Evolutionary conservation across 805 yeast species (phyloP).

Genomic region (Kuraishia floccosa): DNA sequence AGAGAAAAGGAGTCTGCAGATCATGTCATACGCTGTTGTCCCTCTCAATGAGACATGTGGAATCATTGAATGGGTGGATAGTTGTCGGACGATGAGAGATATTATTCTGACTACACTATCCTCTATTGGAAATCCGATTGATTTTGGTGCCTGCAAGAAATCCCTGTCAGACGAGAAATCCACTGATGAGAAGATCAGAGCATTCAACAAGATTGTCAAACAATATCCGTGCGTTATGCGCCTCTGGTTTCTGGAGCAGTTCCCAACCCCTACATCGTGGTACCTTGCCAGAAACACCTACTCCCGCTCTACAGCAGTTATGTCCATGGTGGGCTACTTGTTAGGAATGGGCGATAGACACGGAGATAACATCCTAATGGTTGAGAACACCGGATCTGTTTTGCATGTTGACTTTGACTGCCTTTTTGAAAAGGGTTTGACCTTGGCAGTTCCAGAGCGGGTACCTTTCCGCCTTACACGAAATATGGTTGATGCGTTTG

Average conservation of each 20-base stretch:
- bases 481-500: slow-evolving; percentile 79
- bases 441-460: slow-evolving; percentile 71
- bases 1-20: slow-evolving; percentile 55
- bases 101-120: slow-evolving; percentile 27
- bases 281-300: slow-evolving; percentile 64
- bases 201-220: slow-evolving; percentile 20
- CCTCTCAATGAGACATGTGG: slow-evolving; percentile 85
- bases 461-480: slow-evolving; percentile 91
- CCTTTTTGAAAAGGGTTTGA: slow-evolving; percentile 77
- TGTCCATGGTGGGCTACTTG: slow-evolving; percentile 95
- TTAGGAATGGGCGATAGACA: slow-evolving; percentile 95
- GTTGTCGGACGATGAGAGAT: slow-evolving; percentile 60
- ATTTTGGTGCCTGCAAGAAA: slow-evolving; percentile 10
- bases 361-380: slow-evolving; percentile 78
- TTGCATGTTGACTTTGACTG: slow-evolving; percentile 97
- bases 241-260: slow-evolving; percentile 80
- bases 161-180: slow-evolving; percentile 13
- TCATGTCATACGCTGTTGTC: slow-evolving; percentile 78
- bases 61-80: slow-evolving; percentile 80
- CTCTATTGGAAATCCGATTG: slow-evolving; percentile 14
- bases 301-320: slow-evolving; percentile 79
- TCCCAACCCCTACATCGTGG: slow-evolving; percentile 88
- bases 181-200: slow-evolving; percentile 19
- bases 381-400: slow-evolving; percentile 64
- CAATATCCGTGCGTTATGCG: slow-evolving; percentile 61